phyloP scores from a whole-genome alignment of 805 yeast genomes.

The Candida nonsorbophila region DNA sequence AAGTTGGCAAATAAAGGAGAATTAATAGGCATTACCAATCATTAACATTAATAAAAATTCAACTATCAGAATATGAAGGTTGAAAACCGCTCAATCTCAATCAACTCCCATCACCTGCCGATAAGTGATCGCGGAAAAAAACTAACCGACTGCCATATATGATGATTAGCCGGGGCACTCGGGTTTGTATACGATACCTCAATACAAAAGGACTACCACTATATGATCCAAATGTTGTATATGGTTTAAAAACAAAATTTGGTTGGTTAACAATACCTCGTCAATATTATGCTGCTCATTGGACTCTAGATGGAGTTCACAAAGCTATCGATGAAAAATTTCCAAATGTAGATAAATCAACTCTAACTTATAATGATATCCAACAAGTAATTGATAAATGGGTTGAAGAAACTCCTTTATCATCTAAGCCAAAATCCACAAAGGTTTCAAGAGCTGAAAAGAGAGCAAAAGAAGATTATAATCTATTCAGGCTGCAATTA shows the following conservation, averaged over 20 bases:
- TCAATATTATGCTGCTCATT: conserved; percentile 11
- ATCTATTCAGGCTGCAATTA: conserved; percentile 5
- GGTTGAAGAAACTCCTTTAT: conserved; percentile 4
- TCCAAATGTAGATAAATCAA: conserved; percentile 7
- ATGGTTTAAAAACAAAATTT: conserved; percentile 12
- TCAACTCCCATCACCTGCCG: too few relatives aligned
- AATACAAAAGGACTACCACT: neutral
- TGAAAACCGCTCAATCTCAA: too few relatives aligned
- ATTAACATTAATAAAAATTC: too few relatives aligned
- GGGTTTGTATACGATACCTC: too few relatives aligned
- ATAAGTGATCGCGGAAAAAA: too few relatives aligned
- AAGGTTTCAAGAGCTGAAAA: conserved; percentile 3
- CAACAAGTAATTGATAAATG: conserved; percentile 13
- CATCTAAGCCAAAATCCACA: conserved; percentile 5
- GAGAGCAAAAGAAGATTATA: conserved; percentile 1
- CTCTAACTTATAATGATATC: conserved; percentile 4
- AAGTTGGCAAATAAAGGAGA: conserved; percentile 24
- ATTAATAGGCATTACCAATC: conserved; percentile 12
- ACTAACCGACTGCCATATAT: too few relatives aligned
- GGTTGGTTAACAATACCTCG: conserved; percentile 17
- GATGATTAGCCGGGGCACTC: too few relatives aligned
- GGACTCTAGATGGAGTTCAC: conserved; percentile 12
- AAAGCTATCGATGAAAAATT: conserved; percentile 7
- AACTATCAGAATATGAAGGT: too few relatives aligned
- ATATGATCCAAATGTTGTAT: conserved; percentile 7